Percentiles rank a stretch among this genome's conserved stretches.
Evolutionary conservation across 331 rosid genomes (phyloP).

Genomic region (Arachis monticola): DNA sequence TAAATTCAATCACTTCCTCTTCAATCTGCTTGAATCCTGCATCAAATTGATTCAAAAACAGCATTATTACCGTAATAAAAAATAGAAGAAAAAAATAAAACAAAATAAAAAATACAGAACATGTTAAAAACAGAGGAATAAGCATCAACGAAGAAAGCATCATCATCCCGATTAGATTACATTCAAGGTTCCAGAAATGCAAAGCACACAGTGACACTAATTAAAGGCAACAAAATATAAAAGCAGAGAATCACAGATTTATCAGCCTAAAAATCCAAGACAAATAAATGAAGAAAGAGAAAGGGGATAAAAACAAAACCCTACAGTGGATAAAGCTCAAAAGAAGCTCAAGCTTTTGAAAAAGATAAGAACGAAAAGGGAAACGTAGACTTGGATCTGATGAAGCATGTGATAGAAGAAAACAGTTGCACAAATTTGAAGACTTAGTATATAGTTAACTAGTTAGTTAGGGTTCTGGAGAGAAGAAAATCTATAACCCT

Average conservation of each 20-base stretch:
- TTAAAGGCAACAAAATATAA: constrained; percentile 26
- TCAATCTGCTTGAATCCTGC: constrained; percentile 41
- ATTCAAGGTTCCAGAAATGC: background rate
- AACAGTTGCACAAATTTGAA: constrained; percentile 46
- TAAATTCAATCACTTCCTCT: constrained; percentile 30
- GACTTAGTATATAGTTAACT: constrained; percentile 13
- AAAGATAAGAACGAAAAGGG: constrained; percentile 25
- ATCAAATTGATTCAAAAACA: constrained; percentile 32
- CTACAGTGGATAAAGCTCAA: constrained; percentile 34
- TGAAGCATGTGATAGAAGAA: constrained; percentile 10
- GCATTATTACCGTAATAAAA: constrained; percentile 16
- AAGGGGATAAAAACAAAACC: constrained; percentile 25
- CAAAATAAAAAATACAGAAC: background rate
- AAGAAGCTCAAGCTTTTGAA: background rate
- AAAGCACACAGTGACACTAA: background rate
- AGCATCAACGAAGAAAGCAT: constrained; percentile 5
- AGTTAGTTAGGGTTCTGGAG: constrained; percentile 42
- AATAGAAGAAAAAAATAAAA: background rate
- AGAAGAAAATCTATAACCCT: constrained; percentile 13
- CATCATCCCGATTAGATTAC: constrained; percentile 4
- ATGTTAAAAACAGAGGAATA: background rate
- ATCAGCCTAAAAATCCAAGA: constrained; percentile 6
- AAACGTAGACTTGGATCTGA: constrained; percentile 64
- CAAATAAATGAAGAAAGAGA: background rate
- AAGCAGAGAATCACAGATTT: constrained; percentile 40